Base-by-base conservation (phyloP, 148 eudicot genomes). In the Agrostemma githago region DNA sequence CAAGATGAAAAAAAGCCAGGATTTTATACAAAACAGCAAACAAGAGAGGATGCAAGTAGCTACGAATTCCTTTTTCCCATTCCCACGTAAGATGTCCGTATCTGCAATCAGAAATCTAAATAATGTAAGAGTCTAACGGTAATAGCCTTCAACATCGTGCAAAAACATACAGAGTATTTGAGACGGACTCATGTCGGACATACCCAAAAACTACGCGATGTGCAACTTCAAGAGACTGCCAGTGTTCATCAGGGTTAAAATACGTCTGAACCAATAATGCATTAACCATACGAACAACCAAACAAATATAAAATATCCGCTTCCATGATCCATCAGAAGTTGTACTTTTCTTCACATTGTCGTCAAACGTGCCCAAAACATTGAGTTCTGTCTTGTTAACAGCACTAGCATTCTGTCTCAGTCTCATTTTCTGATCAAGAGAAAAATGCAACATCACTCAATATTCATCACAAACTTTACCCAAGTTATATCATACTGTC, bases 61-160 rank as follows among this genome's bases (percentile, higher is more conserved):
- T 88, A 11, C 98, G 91, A 53, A 95, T 86, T 51, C 98, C 93
- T 74, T 64, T 83, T 74, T 81, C 71, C 97, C 98, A 95, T 82
- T 95, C 98, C 98, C 98, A 95, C 4, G 98, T 92, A 74, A 90
- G 84, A 83, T 95, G 92, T 59, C 98, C 98, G 77, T 92, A 95
- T 79, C 97, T 91, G 74, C 61, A 69, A 81, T 74, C 70, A 12
- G 38, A 78, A 75, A 80, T 65, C 54, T 42, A 65, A 68, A 72
- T 20, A 58, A 40, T 70, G 74, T 70, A 76, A 58, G 66, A 72
- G 46, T 68, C 20, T 74, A 56, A 68, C 4, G 2, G 1, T 42
- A 66, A 9, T 11, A 51, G 19, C 42, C 6, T 20, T 53, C 19
- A 53, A 8, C 40, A 48, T 48, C 3, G 64, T 66, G 34, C 56